Evolutionary conservation across 495 filamentous ascomycete species (phyloP).

Genomic region (Cercophora samala): DNA sequence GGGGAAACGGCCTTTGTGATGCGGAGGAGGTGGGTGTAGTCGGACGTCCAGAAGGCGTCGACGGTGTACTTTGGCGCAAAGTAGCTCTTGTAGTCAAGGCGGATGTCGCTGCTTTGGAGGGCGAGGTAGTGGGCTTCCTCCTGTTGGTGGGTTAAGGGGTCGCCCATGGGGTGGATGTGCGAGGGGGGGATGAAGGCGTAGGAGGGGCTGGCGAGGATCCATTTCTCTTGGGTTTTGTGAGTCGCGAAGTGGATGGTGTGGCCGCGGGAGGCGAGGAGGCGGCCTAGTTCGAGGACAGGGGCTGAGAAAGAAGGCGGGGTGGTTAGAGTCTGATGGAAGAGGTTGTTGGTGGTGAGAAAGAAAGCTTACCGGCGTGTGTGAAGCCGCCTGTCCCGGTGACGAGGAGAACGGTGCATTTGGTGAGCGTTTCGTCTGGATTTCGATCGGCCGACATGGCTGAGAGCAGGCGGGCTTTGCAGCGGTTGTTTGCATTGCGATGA

Average conservation of each 20-base stretch:
- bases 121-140: slow-evolving; percentile 31
- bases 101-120: slow-evolving; percentile 34
- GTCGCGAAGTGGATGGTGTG: slow-evolving; percentile 42
- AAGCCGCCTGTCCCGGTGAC: slow-evolving; percentile 2
- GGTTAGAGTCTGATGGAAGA: not conserved
- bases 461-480: not conserved
- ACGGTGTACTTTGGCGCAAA: slow-evolving; percentile 36
- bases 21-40: slow-evolving; percentile 32
- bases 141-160: slow-evolving; percentile 18
- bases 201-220: slow-evolving; percentile 20
- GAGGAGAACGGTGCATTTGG: slow-evolving; percentile 6
- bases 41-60: slow-evolving; percentile 41
- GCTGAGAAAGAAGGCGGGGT: slow-evolving; percentile 10
- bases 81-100: slow-evolving; percentile 23
- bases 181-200: slow-evolving; percentile 29
- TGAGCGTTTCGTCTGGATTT: not conserved
- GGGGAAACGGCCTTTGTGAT: slow-evolving; percentile 26
- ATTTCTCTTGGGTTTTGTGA: slow-evolving; percentile 36
- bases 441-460: not conserved
- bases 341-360: not conserved
- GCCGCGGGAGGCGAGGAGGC: slow-evolving; percentile 35
- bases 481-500: not conserved
- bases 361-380: not conserved
- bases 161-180: slow-evolving; percentile 21
- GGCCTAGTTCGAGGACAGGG: slow-evolving; percentile 39